phyloP scores from a whole-genome alignment of 2,329 filamentous ascomycete genomes.

The Aureobasidium sp. region DNA sequence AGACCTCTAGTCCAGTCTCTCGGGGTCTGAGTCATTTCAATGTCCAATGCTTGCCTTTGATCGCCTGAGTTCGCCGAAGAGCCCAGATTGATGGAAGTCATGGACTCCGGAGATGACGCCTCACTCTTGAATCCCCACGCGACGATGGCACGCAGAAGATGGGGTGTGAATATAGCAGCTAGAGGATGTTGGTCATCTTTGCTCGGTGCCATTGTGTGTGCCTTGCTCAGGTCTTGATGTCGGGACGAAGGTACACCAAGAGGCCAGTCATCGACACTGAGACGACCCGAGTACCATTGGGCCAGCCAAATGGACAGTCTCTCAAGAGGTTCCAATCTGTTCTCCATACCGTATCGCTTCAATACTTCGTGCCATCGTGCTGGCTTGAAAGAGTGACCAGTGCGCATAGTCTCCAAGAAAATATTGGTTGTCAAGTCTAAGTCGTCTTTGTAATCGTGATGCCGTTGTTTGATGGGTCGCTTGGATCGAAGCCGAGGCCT shows the following conservation, averaged over 20 bases:
- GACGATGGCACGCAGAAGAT: conserved; percentile 27
- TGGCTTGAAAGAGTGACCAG: conserved; percentile 34
- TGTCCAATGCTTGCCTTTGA: not conserved
- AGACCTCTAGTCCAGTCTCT: conserved; percentile 28
- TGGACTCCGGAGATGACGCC: not conserved
- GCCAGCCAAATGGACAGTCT: conserved; percentile 48
- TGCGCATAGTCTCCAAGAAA: conserved; percentile 41
- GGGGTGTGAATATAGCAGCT: conserved; percentile 21
- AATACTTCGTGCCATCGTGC: conserved; percentile 52
- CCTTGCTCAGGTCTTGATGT: not conserved
- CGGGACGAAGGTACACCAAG: not conserved
- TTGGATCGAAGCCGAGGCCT: conserved; percentile 33
- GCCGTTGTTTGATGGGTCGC: conserved; percentile 23
- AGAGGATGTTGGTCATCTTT: not conserved
- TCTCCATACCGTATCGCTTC: conserved; percentile 52
- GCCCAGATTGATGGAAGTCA: not conserved
- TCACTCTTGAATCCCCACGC: conserved; percentile 28
- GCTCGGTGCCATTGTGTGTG: not conserved
- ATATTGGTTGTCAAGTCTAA: conserved; percentile 42
- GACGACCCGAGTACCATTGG: not conserved
- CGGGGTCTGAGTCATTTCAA: not conserved
- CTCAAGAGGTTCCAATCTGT: conserved; percentile 45
- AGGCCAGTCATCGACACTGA: not conserved
- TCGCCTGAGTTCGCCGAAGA: not conserved
- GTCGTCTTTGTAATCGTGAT: conserved; percentile 27